Evolutionary conservation across 2,329 filamentous ascomycete species (phyloP), one percentile per base, ranked within the genome.

Genomic region (Pestalotiopsis sp.): DNA sequence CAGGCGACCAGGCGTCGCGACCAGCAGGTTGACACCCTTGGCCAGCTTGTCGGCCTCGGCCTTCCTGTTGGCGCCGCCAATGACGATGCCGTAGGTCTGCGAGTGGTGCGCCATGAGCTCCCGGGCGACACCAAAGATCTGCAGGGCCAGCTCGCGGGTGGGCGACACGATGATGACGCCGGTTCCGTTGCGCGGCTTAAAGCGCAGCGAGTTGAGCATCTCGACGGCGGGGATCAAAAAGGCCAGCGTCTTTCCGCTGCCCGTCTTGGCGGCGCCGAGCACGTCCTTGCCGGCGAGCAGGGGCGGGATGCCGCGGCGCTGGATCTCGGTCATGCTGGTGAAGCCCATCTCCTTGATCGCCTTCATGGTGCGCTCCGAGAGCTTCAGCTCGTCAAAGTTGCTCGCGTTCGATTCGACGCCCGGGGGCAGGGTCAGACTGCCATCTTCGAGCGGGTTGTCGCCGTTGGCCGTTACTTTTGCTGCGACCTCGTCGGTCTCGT

Each of bases 181-280:
- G 7, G 68, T 69, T n/a, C 92, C 95, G 79, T 98, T 98, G 76
- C 95, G 87, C 22, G 94, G 95, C 84, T 98, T 98, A 86, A 98
- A 98, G 70, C 92, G 89, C 74, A 99, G 86, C 17, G 94, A 90
- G 77, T 91, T 90, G 69, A 99, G 86, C 90, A 98, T 97, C 82
- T 98, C 96, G 52, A 98, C 87, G 1, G 94, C 94, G 20, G 96
- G 96, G 68, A 98, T 94, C 70, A 99, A 84, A 82, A 99, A 99
- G 3, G 95, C 92, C 69, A 98, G 82, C 0, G 96, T 99, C 85
- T 99, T 99, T 78, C 96, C 96, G 24, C 93, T 97, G 20, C 92
- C 92, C 1, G 92, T 94, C 82, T 98, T 98, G 64, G 96, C 96
- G 39, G 95, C 95, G 75, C 96, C 96, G 58, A 99, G 88, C 24